These are phyloP conservation scores for Cucurbita pepo DNA, from an alignment of 306 rosid species.

Conservation along the genomic window DNA sequence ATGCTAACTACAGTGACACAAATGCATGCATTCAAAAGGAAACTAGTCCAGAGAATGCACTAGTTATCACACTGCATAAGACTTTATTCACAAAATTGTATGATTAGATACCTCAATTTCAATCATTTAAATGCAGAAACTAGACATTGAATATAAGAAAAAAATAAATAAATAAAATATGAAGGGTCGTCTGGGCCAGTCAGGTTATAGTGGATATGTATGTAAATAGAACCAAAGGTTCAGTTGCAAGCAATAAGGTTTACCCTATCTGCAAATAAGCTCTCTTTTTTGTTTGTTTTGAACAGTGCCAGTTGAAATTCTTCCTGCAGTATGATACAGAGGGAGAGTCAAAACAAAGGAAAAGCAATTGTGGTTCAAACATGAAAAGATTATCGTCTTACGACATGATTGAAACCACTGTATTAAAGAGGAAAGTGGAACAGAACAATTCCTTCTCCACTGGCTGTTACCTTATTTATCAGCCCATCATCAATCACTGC, in stretches of 20 bases:
- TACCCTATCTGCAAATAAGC: conserved; percentile 85
- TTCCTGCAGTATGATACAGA: conserved; percentile 23
- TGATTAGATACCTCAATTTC: no score
- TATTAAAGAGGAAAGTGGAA: neutral
- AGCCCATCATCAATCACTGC: conserved; percentile 59
- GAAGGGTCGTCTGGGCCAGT: no score
- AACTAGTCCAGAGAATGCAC: no score
- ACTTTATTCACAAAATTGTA: no score
- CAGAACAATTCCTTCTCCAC: neutral
- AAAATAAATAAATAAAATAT: no score
- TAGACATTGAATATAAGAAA: no score
- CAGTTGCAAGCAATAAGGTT: neutral
- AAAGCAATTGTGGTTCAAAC: neutral
- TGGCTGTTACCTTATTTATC: conserved; percentile 46
- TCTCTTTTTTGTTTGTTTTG: conserved; percentile 61
- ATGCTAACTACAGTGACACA: no score
- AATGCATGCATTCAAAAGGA: no score
- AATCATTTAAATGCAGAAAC: no score
- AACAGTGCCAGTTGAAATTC: conserved; percentile 68
- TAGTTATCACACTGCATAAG: no score
- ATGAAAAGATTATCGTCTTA: neutral
- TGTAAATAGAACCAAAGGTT: no score
- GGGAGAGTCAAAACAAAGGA: conserved; percentile 1
- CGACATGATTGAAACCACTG: neutral
- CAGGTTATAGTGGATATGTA: no score